Evolutionary conservation across 495 filamentous ascomycete species (phyloP).

Genomic region (Aspergillus sclerotioniger): DNA sequence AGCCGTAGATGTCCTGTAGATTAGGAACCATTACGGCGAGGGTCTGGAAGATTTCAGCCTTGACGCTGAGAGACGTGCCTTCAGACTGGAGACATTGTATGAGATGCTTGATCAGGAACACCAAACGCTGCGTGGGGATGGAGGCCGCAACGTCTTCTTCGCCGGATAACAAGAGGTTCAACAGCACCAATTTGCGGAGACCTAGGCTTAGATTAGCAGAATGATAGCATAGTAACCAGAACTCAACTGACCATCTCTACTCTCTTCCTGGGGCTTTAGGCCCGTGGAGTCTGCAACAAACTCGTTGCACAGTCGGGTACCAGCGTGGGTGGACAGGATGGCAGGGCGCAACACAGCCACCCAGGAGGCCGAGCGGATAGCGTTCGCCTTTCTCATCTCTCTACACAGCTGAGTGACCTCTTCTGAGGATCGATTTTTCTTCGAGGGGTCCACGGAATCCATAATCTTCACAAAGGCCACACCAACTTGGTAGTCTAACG

Average conservation of each 20-base stretch:
- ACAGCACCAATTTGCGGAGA: conserved; percentile 52
- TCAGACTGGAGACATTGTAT: conserved; percentile 63
- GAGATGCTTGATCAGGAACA: conserved; percentile 80
- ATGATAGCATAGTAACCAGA: neutral
- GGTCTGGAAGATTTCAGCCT: conserved; percentile 57
- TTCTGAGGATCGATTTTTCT: conserved; percentile 29
- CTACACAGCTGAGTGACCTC: conserved; percentile 36
- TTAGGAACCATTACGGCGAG: conserved; percentile 65
- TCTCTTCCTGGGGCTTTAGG: conserved; percentile 39
- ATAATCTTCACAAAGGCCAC: conserved; percentile 45
- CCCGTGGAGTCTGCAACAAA: conserved; percentile 59
- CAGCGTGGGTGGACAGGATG: conserved; percentile 36
- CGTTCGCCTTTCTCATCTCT: conserved; percentile 37
- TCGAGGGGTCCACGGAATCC: conserved; percentile 25
- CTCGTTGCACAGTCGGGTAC: conserved; percentile 54
- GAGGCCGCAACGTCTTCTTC: conserved; percentile 48
- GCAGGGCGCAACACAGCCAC: conserved; percentile 34
- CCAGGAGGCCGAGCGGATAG: conserved; percentile 41
- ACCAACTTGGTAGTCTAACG: conserved; percentile 38
- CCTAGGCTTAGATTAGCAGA: conserved; percentile 33
- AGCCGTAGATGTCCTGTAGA: conserved; percentile 75
- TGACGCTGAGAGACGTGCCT: conserved; percentile 36
- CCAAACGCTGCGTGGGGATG: conserved; percentile 73
- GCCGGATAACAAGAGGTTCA: conserved; percentile 57
- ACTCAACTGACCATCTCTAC: conserved; percentile 37